Evolutionary conservation across 1,139 yeast genomes (phyloP).

Genomic region (Pichia sp.): DNA sequence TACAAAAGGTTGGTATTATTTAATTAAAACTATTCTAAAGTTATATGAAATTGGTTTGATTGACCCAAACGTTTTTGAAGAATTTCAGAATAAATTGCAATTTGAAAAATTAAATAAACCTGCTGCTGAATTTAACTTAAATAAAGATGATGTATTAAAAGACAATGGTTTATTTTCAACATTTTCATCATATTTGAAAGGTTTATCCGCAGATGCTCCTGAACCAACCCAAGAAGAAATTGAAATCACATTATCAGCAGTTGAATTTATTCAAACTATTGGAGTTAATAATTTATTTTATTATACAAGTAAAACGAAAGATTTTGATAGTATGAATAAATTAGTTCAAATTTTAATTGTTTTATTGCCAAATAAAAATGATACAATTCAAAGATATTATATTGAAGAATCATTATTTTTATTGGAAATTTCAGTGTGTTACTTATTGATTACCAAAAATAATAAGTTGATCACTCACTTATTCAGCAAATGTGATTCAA

Average conservation of each 20-base stretch:
- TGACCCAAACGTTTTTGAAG: slow-evolving; percentile 58
- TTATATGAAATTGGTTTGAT: slow-evolving; percentile 70
- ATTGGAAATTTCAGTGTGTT: slow-evolving; percentile 48
- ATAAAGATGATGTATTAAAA: slow-evolving; percentile 53
- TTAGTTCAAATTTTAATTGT: slow-evolving; percentile 32
- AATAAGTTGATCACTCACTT: slow-evolving; percentile 28
- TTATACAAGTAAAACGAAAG: slow-evolving; percentile 31
- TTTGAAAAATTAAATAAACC: slow-evolving; percentile 54
- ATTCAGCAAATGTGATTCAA: slow-evolving; percentile 21
- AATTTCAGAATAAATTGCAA: slow-evolving; percentile 51
- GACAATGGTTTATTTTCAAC: slow-evolving; percentile 79
- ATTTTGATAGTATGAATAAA: slow-evolving; percentile 24
- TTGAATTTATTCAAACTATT: slow-evolving; percentile 74
- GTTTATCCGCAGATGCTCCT: slow-evolving; percentile 76
- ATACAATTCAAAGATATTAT: slow-evolving; percentile 39
- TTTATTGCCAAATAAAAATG: slow-evolving; percentile 28
- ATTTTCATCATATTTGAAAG: slow-evolving; percentile 84
- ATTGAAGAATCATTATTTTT: slow-evolving; percentile 52
- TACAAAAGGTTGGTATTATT: slow-evolving; percentile 45
- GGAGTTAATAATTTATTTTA: slow-evolving; percentile 48
- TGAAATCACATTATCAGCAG: slow-evolving; percentile 73
- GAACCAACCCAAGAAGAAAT: slow-evolving; percentile 93
- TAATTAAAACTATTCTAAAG: slow-evolving; percentile 54
- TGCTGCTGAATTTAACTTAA: slow-evolving; percentile 58
- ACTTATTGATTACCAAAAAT: slow-evolving; percentile 41